Evolutionary conservation across 1,284 basidiomycete species (phyloP), one percentile per base, ranked within the genome.

Genomic region (Crepidotus sp.): DNA sequence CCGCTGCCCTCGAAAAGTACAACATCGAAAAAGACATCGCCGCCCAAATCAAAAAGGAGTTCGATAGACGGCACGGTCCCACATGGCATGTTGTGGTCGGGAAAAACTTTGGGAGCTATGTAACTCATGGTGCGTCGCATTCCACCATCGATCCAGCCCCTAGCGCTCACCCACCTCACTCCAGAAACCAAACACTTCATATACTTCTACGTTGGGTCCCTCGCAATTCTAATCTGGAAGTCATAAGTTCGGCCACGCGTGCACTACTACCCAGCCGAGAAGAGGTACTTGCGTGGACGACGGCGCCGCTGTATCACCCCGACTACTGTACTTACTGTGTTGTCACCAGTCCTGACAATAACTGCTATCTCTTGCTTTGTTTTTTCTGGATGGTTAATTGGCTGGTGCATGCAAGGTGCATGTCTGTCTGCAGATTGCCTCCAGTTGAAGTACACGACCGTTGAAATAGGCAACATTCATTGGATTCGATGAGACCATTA

Each of bases 81-180:
- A 97, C 95, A 53, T 98, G 95, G 95, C 94, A 98, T 64, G 89
- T 90, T 61, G 91, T 98, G 53, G 94, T 97, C 25, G 94, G 94
- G 48, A 96, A 95, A 74, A 93, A 94, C 71, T 94, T 93, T 77
- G 93, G 93, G 36, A 92, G 88, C 67, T 97, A 94, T 61, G 94
- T 97, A 36, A 97, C 93, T 24, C 94, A 97, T 60, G 92, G 93
- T 96, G 56, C 61, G 87, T 68, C 2, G 3, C 14, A 15, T 31
- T n/a, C 14, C 14, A 14, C 51, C 32, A 40, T 11, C 5, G 6
- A 3, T 13, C 4, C 41, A 44, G 41, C 31, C 40, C 27, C 31
- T 22, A 40, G 46, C 27, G 35, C 42, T 40, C 15, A 33, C 45
- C 26, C 33, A 39, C 32, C 40, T 44, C 50, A 42, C 45, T 36